These are phyloP conservation scores for Lipomyces lipofer DNA, from an alignment of 805 yeast species.

Conservation along the genomic window DNA sequence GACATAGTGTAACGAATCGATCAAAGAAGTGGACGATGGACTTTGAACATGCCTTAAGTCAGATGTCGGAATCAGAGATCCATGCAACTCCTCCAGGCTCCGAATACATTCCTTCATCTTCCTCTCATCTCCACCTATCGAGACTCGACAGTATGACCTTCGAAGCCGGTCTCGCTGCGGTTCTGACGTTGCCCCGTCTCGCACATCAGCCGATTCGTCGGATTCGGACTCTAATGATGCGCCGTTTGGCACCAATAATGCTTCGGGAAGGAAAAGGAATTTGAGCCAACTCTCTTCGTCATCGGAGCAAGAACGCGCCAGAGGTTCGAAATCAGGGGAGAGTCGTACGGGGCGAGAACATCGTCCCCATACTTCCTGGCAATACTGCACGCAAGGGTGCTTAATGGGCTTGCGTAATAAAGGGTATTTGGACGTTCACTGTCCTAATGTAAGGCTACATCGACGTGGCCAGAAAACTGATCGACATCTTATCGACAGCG, in stretches of 20 bases:
- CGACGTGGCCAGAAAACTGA: not conserved
- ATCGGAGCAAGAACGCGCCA: not conserved
- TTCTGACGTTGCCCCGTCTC: not conserved
- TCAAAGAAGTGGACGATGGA: not conserved
- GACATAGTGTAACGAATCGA: not conserved
- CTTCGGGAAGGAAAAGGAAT: not conserved
- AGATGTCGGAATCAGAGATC: not conserved
- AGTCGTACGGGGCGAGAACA: not conserved
- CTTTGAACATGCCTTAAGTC: not conserved
- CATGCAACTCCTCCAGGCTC: not conserved
- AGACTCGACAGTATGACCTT: not conserved
- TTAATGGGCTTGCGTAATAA: not conserved
- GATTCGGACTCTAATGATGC: not conserved
- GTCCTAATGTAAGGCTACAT: constrained; percentile 3
- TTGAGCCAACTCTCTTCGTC: not conserved
- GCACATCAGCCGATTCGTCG: not conserved
- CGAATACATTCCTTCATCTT: not conserved
- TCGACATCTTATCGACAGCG: not conserved
- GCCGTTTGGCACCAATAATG: not conserved
- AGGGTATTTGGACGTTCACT: not conserved
- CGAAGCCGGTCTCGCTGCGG: not conserved
- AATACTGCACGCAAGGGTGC: constrained; percentile 4
- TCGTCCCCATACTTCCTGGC: not conserved
- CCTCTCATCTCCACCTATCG: not conserved
- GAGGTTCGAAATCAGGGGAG: not conserved